A percentile compares a stretch with the other conserved stretches of the same genome.
phyloP scores from a whole-genome alignment of 345 rosid genomes.

The Abelmoschus esculentus region DNA sequence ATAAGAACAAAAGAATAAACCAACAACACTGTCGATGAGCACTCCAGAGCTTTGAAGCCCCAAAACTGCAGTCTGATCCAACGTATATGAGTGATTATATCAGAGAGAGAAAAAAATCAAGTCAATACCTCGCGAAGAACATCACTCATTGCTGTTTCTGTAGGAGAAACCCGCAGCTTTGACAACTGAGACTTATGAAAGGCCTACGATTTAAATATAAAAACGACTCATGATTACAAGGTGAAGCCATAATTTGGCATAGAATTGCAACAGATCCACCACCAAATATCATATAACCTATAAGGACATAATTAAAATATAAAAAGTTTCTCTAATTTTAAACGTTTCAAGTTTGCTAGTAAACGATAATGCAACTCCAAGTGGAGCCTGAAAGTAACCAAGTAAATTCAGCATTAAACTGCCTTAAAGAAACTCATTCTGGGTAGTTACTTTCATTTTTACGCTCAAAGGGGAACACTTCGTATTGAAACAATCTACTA shows the following conservation, averaged over 20 bases:
- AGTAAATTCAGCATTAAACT: not conserved
- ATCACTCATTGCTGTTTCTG: constrained; percentile 97
- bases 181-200: constrained; percentile 87
- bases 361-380: not conserved
- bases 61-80: not conserved
- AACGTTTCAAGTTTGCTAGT: not conserved
- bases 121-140: constrained; percentile 82
- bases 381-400: not conserved
- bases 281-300: not conserved
- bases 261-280: not conserved
- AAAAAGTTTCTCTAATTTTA: not conserved
- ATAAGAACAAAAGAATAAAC: not conserved
- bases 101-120: constrained; percentile 3
- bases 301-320: not conserved
- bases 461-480: not conserved
- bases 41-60: not conserved
- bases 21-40: not conserved
- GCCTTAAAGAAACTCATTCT: not conserved
- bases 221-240: not conserved
- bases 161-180: constrained; percentile 86
- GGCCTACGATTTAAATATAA: constrained; percentile 42
- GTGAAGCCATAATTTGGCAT: not conserved
- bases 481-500: constrained; percentile 7
- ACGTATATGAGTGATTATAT: not conserved
- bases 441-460: not conserved